Evolutionary conservation across 129 eudicot genomes (phyloP).

Genomic region (Arctium lappa): DNA sequence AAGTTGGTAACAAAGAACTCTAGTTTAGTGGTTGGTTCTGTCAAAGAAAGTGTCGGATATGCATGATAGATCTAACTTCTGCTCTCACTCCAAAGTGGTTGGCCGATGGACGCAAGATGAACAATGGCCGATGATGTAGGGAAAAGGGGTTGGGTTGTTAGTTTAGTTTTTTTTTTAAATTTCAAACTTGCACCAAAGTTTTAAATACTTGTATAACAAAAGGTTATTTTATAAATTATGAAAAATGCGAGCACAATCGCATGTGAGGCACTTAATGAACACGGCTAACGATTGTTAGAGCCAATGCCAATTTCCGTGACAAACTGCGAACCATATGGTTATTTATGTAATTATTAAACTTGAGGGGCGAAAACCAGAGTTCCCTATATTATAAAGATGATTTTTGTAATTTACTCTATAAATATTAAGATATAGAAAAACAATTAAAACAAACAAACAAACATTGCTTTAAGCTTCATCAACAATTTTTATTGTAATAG

Average conservation of each 20-base stretch:
- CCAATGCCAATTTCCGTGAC: not conserved
- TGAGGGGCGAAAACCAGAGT: not conserved
- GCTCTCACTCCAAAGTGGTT: constrained; percentile 38
- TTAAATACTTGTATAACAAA: too few relatives aligned
- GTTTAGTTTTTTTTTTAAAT: not conserved
- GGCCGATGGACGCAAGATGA: not conserved
- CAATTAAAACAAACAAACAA: not conserved
- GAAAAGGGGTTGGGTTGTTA: not conserved
- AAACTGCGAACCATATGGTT: not conserved
- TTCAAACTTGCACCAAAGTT: too few relatives aligned
- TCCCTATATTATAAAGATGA: not conserved
- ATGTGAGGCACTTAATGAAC: not conserved
- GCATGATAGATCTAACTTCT: constrained; percentile 27
- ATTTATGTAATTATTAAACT: not conserved
- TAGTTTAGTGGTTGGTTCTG: constrained; percentile 2
- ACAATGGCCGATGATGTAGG: not conserved
- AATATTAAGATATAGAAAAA: not conserved
- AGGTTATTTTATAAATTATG: too few relatives aligned
- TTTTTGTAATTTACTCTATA: not conserved
- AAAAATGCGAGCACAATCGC: not conserved
- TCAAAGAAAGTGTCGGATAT: constrained; percentile 30
- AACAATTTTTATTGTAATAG: not conserved
- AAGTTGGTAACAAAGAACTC: constrained; percentile 9
- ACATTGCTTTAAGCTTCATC: constrained; percentile 7
- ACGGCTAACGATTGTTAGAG: not conserved